These are phyloP conservation scores for Salvia rosmarinus DNA, from an alignment of 257 asterid species.

Conservation along the genomic window DNA sequence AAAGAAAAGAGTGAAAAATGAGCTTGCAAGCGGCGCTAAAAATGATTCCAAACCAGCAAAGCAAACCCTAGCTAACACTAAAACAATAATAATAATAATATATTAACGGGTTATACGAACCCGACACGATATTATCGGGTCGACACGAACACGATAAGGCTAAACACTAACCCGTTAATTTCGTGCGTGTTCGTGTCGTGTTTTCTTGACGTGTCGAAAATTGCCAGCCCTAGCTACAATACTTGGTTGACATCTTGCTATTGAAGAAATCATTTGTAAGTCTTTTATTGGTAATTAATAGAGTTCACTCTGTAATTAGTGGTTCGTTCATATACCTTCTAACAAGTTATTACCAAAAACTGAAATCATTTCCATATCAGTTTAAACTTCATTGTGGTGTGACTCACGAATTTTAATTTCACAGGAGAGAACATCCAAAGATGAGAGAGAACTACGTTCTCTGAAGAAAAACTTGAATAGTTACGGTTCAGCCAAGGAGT, in stretches of 20 bases:
- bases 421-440: constrained; percentile 71
- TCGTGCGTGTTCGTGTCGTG: too few relatives aligned
- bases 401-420: constrained; percentile 13
- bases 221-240: constrained; percentile 46
- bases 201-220: too few relatives aligned
- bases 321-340: neutral
- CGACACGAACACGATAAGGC: too few relatives aligned
- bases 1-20: too few relatives aligned
- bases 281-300: constrained; percentile 8
- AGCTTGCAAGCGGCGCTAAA: too few relatives aligned
- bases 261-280: constrained; percentile 86
- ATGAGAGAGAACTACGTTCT: constrained; percentile 72
- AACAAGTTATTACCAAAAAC: neutral
- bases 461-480: constrained; percentile 68
- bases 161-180: too few relatives aligned
- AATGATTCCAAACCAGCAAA: too few relatives aligned
- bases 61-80: too few relatives aligned
- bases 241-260: constrained; percentile 80
- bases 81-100: too few relatives aligned
- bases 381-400: neutral
- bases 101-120: too few relatives aligned
- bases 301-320: neutral
- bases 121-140: too few relatives aligned
- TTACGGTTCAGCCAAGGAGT: constrained; percentile 81
- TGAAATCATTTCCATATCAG: too few relatives aligned